Conservation (phyloP, 768 basidiomycete species). For the Russula olivacea region DNA sequence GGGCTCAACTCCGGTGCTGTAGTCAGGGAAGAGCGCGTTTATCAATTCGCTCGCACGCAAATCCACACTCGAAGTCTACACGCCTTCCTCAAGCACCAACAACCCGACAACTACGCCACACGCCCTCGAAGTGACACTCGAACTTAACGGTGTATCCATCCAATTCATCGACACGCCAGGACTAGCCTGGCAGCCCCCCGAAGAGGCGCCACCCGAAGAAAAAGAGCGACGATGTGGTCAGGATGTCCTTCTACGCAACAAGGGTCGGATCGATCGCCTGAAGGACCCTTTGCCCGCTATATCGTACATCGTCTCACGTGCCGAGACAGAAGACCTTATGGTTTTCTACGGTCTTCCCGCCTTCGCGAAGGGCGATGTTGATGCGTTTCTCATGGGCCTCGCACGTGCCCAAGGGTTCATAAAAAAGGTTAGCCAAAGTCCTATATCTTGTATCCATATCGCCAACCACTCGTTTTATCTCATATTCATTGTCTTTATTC, state of each 20-base stretch:
- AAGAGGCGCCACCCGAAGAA: constrained; percentile 37
- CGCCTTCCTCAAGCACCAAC: constrained; percentile 39
- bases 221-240: constrained; percentile 41
- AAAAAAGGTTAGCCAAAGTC: constrained; percentile 54
- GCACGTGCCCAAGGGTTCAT: constrained; percentile 70
- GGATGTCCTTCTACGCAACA: constrained; percentile 73
- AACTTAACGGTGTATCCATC: constrained; percentile 45
- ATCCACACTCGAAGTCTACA: constrained; percentile 51
- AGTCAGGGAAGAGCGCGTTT: constrained; percentile 82
- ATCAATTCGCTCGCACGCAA: constrained; percentile 69
- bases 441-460: neutral
- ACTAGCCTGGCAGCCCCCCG: constrained; percentile 47
- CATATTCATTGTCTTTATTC: constrained; percentile 20
- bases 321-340: constrained; percentile 80
- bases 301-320: constrained; percentile 58
- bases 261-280: constrained; percentile 77
- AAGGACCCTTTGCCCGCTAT: constrained; percentile 67
- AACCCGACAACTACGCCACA: constrained; percentile 69
- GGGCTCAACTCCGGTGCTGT: constrained; percentile 8
- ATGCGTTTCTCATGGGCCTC: constrained; percentile 69
- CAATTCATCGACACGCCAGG: constrained; percentile 86
- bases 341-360: constrained; percentile 80
- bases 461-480: constrained; percentile 3
- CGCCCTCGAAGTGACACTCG: constrained; percentile 55
- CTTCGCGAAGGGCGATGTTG: constrained; percentile 59